These are phyloP conservation scores for Hyphopichia homilentoma DNA, from an alignment of 805 yeast species.

Conservation along the genomic window DNA sequence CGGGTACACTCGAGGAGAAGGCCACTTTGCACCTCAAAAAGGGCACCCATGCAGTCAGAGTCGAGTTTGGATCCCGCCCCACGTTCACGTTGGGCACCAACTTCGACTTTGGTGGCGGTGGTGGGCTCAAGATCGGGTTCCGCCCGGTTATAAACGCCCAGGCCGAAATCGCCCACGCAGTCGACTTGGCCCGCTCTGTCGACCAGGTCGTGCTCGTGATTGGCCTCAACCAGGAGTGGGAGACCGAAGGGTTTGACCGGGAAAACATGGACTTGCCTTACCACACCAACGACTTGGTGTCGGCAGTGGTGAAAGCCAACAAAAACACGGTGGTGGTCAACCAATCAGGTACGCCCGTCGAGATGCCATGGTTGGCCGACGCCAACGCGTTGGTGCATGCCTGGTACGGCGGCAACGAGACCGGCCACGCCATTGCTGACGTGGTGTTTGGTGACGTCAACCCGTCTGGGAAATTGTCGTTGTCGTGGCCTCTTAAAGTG, in stretches of 20 bases:
- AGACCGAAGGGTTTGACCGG: slow-evolving; percentile 29
- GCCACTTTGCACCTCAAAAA: slow-evolving; percentile 34
- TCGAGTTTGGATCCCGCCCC: slow-evolving; percentile 44
- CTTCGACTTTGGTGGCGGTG: slow-evolving; percentile 20
- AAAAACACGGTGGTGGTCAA: slow-evolving; percentile 28
- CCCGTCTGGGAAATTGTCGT: slow-evolving; percentile 26
- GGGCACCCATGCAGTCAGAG: slow-evolving; percentile 43
- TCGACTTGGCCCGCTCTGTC: slow-evolving; percentile 18
- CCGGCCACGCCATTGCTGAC: slow-evolving; percentile 30
- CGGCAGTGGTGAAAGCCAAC: slow-evolving; percentile 23
- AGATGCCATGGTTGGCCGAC: slow-evolving; percentile 26
- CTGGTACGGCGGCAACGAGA: slow-evolving; percentile 35
- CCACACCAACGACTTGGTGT: slow-evolving; percentile 20
- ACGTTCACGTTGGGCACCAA: slow-evolving; percentile 16
- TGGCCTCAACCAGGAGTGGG: slow-evolving; percentile 28
- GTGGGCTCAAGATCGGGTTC: slow-evolving; percentile 19
- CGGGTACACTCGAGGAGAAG: slow-evolving; percentile 48
- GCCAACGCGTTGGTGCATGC: slow-evolving; percentile 26
- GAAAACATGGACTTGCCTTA: slow-evolving; percentile 27
- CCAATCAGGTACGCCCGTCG: slow-evolving; percentile 32
- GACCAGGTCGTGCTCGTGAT: slow-evolving; percentile 27
- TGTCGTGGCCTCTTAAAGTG: slow-evolving; percentile 20
- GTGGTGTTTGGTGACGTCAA: slow-evolving; percentile 29
- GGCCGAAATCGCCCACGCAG: slow-evolving; percentile 23
- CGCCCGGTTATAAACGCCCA: slow-evolving; percentile 18